Evolutionary conservation across 2,329 filamentous ascomycete species (phyloP).

Genomic region (Cadophora gregata): DNA sequence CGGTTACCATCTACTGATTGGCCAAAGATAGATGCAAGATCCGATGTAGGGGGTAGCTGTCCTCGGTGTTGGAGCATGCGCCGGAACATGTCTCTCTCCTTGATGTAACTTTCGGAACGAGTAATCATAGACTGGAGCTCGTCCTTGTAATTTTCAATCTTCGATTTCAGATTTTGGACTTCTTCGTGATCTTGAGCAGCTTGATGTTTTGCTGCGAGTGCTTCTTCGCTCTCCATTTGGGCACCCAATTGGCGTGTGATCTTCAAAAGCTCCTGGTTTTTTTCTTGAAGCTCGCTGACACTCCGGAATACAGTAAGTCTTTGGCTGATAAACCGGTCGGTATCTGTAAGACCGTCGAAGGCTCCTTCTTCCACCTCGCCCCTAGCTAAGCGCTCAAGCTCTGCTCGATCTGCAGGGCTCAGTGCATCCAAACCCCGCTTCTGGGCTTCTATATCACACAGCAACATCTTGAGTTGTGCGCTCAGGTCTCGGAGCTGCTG

Average conservation of each 20-base stretch:
- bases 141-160: conserved; percentile 80
- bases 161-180: conserved; percentile 73
- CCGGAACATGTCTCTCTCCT: conserved; percentile 96
- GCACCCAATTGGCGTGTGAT: conserved; percentile 86
- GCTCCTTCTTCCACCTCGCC: conserved; percentile 76
- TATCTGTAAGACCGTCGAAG: conserved; percentile 78
- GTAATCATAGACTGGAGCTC: conserved; percentile 82
- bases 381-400: conserved; percentile 78
- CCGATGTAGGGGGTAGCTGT: conserved; percentile 61
- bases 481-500: conserved; percentile 90
- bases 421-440: conserved; percentile 80
- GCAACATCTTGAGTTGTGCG: conserved; percentile 86
- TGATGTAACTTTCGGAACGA: conserved; percentile 90
- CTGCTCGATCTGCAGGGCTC: conserved; percentile 72
- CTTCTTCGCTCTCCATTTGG: conserved; percentile 90
- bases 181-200: conserved; percentile 71
- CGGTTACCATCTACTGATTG: conserved; percentile 67
- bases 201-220: conserved; percentile 68
- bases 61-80: conserved; percentile 85
- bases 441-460: conserved; percentile 83
- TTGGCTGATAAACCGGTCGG: conserved; percentile 86
- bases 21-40: conserved; percentile 73
- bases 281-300: conserved; percentile 81
- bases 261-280: conserved; percentile 84
- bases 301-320: conserved; percentile 90